Evolutionary conservation across 1,139 yeast species (phyloP).

Genomic region (Pichia sp.): DNA sequence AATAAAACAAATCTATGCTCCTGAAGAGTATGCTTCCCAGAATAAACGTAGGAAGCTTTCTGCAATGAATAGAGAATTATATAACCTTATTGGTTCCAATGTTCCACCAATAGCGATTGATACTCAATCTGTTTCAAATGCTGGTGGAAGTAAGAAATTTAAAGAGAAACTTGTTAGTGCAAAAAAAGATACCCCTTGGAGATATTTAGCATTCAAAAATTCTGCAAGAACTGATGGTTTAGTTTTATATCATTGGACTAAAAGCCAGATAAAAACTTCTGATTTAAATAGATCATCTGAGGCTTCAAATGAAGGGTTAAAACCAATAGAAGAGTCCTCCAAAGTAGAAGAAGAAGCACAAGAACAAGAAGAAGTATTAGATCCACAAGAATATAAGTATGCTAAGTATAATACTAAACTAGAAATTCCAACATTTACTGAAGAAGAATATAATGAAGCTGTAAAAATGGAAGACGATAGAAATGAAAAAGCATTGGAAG

Average conservation of each 20-base stretch:
- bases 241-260: constrained; percentile 76
- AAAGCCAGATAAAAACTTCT: constrained; percentile 41
- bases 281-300: neutral
- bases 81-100: constrained; percentile 82
- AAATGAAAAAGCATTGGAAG: neutral
- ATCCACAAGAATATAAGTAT: constrained; percentile 55
- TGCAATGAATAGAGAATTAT: constrained; percentile 88
- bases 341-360: neutral
- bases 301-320: neutral
- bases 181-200: constrained; percentile 55
- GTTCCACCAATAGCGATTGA: constrained; percentile 77
- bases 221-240: constrained; percentile 41
- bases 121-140: constrained; percentile 12
- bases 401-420: constrained; percentile 68
- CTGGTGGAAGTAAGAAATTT: constrained; percentile 34
- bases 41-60: constrained; percentile 31
- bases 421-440: constrained; percentile 65
- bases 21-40: constrained; percentile 17
- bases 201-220: constrained; percentile 54
- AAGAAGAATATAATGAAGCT: constrained; percentile 49
- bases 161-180: constrained; percentile 52
- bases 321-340: neutral
- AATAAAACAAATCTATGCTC: constrained; percentile 9
- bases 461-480: constrained; percentile 4
- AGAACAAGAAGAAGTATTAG: constrained; percentile 39